These are phyloP conservation scores for Nakazawaea pomicola DNA, from an alignment of 805 yeast genomes.

Conservation along the genomic window DNA sequence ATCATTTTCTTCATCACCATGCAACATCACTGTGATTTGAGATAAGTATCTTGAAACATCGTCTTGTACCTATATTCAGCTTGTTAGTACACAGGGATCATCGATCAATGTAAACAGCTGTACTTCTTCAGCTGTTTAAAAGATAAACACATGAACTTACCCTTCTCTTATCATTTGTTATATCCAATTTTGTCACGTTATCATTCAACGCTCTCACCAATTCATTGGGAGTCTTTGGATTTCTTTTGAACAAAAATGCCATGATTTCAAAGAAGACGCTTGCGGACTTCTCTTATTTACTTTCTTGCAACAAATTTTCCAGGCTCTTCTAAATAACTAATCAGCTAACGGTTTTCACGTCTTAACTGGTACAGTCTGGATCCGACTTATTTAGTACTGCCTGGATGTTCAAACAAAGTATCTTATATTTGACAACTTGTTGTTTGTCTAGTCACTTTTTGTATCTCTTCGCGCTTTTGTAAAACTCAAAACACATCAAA, in stretches of 20 bases:
- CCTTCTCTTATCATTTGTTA: constrained; percentile 33
- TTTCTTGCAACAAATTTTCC: too few relatives aligned
- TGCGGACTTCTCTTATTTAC: too few relatives aligned
- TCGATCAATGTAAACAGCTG: too few relatives aligned
- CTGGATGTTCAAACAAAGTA: too few relatives aligned
- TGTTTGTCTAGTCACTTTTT: neutral
- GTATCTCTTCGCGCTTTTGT: neutral
- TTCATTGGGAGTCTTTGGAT: constrained; percentile 86
- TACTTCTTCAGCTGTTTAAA: constrained; percentile 12
- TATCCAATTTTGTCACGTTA: constrained; percentile 58
- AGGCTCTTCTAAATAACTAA: too few relatives aligned
- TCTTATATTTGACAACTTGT: too few relatives aligned
- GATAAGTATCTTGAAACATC: constrained; percentile 62
- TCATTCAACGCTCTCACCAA: constrained; percentile 73
- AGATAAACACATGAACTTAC: constrained; percentile 19
- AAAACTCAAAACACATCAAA: too few relatives aligned
- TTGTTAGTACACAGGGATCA: constrained; percentile 11
- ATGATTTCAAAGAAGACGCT: constrained; percentile 34
- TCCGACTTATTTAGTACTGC: too few relatives aligned
- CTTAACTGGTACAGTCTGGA: too few relatives aligned
- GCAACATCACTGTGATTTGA: constrained; percentile 60
- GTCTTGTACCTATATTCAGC: constrained; percentile 51
- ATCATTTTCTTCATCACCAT: constrained; percentile 63
- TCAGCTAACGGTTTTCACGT: too few relatives aligned
- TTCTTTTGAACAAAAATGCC: constrained; percentile 89